A percentile compares a stretch with the other conserved stretches of the same genome.
phyloP scores from a whole-genome alignment of 768 basidiomycete genomes.

The Auricularia sp. region DNA sequence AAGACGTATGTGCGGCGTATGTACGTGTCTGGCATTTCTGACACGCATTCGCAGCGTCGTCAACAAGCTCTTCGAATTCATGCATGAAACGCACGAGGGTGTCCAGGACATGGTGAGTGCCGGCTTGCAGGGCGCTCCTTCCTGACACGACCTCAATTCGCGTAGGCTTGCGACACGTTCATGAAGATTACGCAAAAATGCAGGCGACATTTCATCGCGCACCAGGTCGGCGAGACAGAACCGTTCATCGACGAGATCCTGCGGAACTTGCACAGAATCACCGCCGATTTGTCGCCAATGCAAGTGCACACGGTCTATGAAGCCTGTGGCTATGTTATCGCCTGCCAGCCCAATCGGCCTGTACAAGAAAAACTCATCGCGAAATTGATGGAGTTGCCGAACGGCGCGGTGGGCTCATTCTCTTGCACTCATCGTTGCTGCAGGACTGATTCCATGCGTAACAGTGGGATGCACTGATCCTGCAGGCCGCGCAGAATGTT shows the following conservation, averaged over 20 bases:
- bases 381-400: slow-evolving; percentile 39
- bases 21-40: not conserved
- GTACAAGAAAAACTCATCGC: slow-evolving; percentile 36
- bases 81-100: slow-evolving; percentile 46
- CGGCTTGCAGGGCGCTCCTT: not conserved
- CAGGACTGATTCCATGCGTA: too few relatives aligned
- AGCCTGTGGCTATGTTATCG: slow-evolving; percentile 41
- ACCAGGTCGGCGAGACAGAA: slow-evolving; percentile 39
- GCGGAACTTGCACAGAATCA: slow-evolving; percentile 35
- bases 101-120: slow-evolving; percentile 13
- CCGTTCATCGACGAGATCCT: slow-evolving; percentile 44
- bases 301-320: slow-evolving; percentile 43
- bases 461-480: slow-evolving; percentile 39
- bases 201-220: slow-evolving; percentile 38
- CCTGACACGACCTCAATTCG: slow-evolving; percentile 15
- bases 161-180: slow-evolving; percentile 44
- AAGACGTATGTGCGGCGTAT: slow-evolving; percentile 23
- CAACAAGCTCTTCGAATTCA: slow-evolving; percentile 45
- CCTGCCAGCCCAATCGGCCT: slow-evolving; percentile 38
- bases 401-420: slow-evolving; percentile 29
- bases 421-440: not conserved
- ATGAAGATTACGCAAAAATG: slow-evolving; percentile 46
- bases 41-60: slow-evolving; percentile 22
- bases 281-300: slow-evolving; percentile 33
- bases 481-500: slow-evolving; percentile 30